Conservation (phyloP, 176 grass and related monocot genomes). For the Rhynchospora tenuis region DNA sequence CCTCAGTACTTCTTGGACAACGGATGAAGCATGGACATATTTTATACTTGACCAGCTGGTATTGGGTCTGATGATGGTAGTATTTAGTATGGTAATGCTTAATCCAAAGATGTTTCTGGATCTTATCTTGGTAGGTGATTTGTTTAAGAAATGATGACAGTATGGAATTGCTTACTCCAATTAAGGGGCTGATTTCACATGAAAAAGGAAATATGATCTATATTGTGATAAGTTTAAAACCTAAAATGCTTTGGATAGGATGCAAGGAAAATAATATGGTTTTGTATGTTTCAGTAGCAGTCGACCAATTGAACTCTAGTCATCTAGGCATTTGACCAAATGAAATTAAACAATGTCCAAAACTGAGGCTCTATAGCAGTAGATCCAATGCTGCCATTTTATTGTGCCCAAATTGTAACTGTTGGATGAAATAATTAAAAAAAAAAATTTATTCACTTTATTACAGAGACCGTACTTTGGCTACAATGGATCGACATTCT, state of each 20-base stretch:
- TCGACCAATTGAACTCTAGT: neutral
- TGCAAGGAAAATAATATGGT: neutral
- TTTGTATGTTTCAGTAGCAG: neutral
- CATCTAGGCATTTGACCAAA: neutral
- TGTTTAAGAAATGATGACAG: no score
- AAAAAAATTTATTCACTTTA: neutral
- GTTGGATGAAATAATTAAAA: neutral
- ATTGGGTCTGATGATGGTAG: neutral
- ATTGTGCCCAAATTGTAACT: neutral
- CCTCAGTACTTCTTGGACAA: neutral
- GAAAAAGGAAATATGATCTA: no score
- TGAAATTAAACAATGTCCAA: neutral
- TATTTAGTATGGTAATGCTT: neutral
- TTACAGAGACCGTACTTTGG: constrained; percentile 14
- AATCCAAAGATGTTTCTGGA: neutral
- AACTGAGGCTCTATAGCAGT: neutral
- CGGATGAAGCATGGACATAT: neutral
- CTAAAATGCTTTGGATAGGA: neutral
- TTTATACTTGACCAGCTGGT: neutral
- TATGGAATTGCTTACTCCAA: no score
- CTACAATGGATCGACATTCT: constrained; percentile 26
- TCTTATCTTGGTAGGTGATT: neutral
- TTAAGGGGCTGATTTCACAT: no score
- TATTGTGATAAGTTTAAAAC: no score
- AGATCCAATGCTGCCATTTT: neutral